Evolutionary conservation across 1,284 basidiomycete species (phyloP).

Genomic region (Leccinum insigne): DNA sequence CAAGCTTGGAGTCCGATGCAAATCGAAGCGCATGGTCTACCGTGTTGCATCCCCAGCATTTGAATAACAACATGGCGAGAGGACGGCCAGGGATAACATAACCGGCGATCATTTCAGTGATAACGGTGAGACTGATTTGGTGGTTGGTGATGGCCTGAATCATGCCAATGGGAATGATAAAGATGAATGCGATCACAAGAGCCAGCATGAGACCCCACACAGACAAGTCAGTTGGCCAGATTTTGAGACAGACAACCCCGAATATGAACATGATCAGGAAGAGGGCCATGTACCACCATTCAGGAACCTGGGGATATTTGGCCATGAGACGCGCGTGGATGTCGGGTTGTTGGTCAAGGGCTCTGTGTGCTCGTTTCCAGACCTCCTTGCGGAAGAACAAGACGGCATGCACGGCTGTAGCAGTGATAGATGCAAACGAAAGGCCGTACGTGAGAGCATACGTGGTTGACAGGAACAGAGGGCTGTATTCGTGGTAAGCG

Average conservation of each 20-base stretch:
- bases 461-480: constrained; percentile 76
- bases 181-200: constrained; percentile 44
- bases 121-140: constrained; percentile 47
- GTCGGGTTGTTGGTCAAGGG: constrained; percentile 66
- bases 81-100: constrained; percentile 44
- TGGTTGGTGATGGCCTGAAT: constrained; percentile 41
- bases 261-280: constrained; percentile 55
- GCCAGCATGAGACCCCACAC: constrained; percentile 52
- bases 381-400: constrained; percentile 73
- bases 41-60: constrained; percentile 39
- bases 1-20: constrained; percentile 46
- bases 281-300: constrained; percentile 67
- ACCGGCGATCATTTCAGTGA: constrained; percentile 49
- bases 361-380: constrained; percentile 49
- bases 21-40: constrained; percentile 42
- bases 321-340: constrained; percentile 75
- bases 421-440: constrained; percentile 68
- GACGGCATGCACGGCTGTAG: constrained; percentile 66
- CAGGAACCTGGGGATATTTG: constrained; percentile 68
- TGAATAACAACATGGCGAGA: constrained; percentile 48
- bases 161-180: constrained; percentile 54
- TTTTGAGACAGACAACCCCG: constrained; percentile 55
- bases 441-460: constrained; percentile 71
- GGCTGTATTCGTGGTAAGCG: constrained; percentile 80
- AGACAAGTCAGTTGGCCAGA: constrained; percentile 59